A percentile compares a stretch with the other conserved stretches of the same genome.
phyloP scores from a whole-genome alignment of 208 protist genomes.

The Trypanosomatidae sp. region DNA sequence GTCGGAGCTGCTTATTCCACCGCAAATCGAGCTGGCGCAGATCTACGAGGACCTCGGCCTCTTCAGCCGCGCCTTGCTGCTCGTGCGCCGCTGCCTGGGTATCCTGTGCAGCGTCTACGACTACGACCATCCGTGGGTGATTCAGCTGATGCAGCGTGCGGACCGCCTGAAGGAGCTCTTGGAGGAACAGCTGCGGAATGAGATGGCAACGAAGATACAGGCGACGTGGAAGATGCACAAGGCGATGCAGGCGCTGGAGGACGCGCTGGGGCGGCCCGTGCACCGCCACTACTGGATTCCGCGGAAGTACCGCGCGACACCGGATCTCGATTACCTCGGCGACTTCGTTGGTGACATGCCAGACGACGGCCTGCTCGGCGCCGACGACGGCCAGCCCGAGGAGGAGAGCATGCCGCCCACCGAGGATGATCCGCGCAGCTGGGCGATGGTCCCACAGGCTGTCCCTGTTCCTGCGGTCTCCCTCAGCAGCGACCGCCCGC shows the following conservation, averaged over 20 bases:
- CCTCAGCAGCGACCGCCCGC: too few species aligned
- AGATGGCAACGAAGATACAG: constrained; percentile 82
- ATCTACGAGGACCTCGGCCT: constrained; percentile 83
- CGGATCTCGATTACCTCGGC: constrained; percentile 53
- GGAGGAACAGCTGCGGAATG: constrained; percentile 44
- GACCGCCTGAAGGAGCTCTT: constrained; percentile 45
- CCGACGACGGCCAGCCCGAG: too few species aligned
- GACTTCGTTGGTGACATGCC: constrained; percentile 38
- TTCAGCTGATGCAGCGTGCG: constrained; percentile 61
- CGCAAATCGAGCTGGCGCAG: constrained; percentile 70
- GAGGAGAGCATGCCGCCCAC: constrained; percentile 8
- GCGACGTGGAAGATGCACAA: constrained; percentile 80
- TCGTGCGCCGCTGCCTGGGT: constrained; percentile 81
- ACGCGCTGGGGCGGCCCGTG: constrained; percentile 58
- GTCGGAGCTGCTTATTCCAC: constrained; percentile 83
- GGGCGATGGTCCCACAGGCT: too few species aligned
- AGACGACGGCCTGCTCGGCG: constrained; percentile 2
- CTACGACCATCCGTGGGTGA: constrained; percentile 85
- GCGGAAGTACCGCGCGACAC: constrained; percentile 34
- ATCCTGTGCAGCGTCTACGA: constrained; percentile 85
- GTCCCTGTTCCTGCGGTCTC: too few species aligned
- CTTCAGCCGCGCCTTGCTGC: constrained; percentile 73
- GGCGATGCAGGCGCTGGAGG: constrained; percentile 63
- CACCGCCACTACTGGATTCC: constrained; percentile 66
- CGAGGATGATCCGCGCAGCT: too few species aligned